A percentile compares a stretch with the other conserved stretches of the same genome.
phyloP scores from a whole-genome alignment of 805 yeast genomes.

The Spencermartinsiella europaea region DNA sequence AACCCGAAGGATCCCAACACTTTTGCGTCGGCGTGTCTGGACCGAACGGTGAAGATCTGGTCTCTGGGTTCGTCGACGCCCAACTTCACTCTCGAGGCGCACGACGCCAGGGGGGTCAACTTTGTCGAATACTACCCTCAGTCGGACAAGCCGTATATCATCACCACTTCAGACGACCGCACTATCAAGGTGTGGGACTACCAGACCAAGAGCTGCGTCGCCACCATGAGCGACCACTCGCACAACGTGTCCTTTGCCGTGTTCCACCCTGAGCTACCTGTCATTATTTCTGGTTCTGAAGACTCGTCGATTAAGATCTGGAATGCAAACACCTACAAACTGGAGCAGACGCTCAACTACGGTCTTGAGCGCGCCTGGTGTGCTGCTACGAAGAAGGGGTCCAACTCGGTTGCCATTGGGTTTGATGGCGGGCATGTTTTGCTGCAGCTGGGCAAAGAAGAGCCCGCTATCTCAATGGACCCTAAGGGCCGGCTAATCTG shows the following conservation, averaged over 20 bases:
- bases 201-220: constrained; percentile 93
- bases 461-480: constrained; percentile 91
- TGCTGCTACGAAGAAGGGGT: constrained; percentile 65
- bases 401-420: constrained; percentile 83
- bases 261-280: constrained; percentile 96
- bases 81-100: constrained; percentile 87
- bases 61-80: constrained; percentile 81
- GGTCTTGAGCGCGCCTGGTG: constrained; percentile 98
- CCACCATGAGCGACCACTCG: constrained; percentile 89
- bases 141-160: constrained; percentile 92
- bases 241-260: constrained; percentile 95
- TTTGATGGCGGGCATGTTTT: constrained; percentile 93
- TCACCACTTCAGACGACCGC: constrained; percentile 86
- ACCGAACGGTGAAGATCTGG: constrained; percentile 96
- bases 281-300: constrained; percentile 93
- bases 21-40: constrained; percentile 95
- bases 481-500: constrained; percentile 85
- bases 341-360: constrained; percentile 85
- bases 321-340: constrained; percentile 90
- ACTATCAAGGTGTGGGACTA: constrained; percentile 93
- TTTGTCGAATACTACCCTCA: constrained; percentile 96
- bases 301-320: constrained; percentile 92
- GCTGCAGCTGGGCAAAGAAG: constrained; percentile 85
- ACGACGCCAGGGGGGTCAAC: constrained; percentile 90
- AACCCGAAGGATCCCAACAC: constrained; percentile 97